Conservation (phyloP, 345 rosid species). For the Euphorbia tirucalli region DNA sequence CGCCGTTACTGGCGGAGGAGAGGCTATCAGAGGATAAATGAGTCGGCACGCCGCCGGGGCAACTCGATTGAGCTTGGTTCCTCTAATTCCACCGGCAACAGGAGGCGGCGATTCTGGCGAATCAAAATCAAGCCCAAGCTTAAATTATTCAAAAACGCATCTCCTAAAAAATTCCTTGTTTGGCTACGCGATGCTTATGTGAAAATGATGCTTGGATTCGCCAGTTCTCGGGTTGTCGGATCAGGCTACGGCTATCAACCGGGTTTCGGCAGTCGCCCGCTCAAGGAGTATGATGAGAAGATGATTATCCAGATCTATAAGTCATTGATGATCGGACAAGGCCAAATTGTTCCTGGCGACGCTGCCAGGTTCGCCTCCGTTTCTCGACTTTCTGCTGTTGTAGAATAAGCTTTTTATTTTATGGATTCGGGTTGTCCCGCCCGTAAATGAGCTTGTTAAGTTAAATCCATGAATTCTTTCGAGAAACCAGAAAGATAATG, state of each 20-base stretch:
- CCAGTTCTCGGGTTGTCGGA: conserved; percentile 31
- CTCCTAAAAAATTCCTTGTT: conserved; percentile 49
- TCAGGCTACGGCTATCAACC: conserved; percentile 30
- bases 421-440: not conserved
- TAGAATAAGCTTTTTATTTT: conserved; percentile 4
- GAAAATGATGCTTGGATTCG: conserved; percentile 57
- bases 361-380: conserved; percentile 31
- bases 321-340: conserved; percentile 50
- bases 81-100: not conserved
- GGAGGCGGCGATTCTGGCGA: conserved; percentile 44
- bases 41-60: conserved; percentile 19
- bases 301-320: conserved; percentile 65
- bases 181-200: conserved; percentile 71
- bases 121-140: conserved; percentile 52
- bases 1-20: conserved; percentile 35
- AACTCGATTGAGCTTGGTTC: conserved; percentile 22
- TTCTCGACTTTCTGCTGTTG: conserved; percentile 20
- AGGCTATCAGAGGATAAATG: conserved; percentile 48
- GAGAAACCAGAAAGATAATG: not conserved
- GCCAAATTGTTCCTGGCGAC: conserved; percentile 41
- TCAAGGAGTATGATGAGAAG: conserved; percentile 59
- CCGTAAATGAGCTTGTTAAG: not conserved
- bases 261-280: conserved; percentile 26
- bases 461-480: not conserved
- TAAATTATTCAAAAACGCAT: conserved; percentile 18